A percentile compares a stretch with the other conserved stretches of the same genome.
Evolutionary conservation across 345 rosid species (phyloP).

Genomic region (Ricinus communis): DNA sequence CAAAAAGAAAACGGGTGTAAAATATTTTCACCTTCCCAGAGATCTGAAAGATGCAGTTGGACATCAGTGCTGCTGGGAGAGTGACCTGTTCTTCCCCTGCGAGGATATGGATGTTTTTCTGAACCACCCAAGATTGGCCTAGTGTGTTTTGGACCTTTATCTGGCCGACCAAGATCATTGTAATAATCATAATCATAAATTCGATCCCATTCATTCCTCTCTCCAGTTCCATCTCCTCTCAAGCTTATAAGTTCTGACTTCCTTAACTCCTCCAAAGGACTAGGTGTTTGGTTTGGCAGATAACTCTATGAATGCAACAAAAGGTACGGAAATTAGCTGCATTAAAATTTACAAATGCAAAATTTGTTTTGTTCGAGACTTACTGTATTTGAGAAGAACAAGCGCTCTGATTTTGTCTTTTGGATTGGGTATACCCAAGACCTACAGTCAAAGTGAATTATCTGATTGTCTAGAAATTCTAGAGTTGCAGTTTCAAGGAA

Average conservation of each 20-base stretch:
- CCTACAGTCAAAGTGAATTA: constrained; percentile 47
- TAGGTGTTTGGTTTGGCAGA: constrained; percentile 52
- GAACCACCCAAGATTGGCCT: constrained; percentile 56
- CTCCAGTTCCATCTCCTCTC: constrained; percentile 45
- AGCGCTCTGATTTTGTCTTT: constrained; percentile 33
- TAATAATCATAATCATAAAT: constrained; percentile 55
- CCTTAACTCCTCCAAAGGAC: constrained; percentile 39
- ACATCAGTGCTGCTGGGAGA: constrained; percentile 35
- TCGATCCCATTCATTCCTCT: constrained; percentile 55
- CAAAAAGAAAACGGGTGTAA: neutral
- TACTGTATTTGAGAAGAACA: constrained; percentile 57
- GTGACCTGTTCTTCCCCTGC: constrained; percentile 47
- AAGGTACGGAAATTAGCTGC: neutral
- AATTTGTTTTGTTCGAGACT: constrained; percentile 5
- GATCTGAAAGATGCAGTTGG: neutral
- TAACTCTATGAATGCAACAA: constrained; percentile 37
- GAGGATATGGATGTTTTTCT: constrained; percentile 51
- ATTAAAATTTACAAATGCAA: neutral
- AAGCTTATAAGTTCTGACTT: constrained; percentile 44
- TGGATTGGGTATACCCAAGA: constrained; percentile 61
- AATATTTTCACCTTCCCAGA: neutral
- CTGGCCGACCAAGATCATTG: constrained; percentile 55
- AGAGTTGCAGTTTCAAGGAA: constrained; percentile 51
- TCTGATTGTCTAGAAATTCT: constrained; percentile 7
- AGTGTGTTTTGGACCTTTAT: constrained; percentile 28